Evolutionary conservation across 176 grass and related monocot genomes (phyloP).

Genomic region (Urochloa ruziziensis): DNA sequence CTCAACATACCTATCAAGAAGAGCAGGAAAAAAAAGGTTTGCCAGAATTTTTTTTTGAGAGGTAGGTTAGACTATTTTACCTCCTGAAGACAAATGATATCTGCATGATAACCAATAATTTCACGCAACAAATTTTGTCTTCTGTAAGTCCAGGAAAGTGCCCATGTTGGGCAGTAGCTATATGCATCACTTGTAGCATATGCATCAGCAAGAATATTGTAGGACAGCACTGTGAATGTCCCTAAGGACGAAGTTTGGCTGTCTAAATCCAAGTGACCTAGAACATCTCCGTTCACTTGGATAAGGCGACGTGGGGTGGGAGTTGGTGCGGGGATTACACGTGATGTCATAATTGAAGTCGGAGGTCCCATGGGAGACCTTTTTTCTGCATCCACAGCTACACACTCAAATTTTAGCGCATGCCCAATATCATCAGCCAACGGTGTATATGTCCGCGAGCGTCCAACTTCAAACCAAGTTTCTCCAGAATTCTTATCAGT

Average conservation of each 20-base stretch:
- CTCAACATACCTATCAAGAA: constrained; percentile 18
- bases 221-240: constrained; percentile 91
- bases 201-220: constrained; percentile 97
- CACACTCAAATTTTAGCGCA: constrained; percentile 92
- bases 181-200: constrained; percentile 88
- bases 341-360: constrained; percentile 85
- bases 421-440: constrained; percentile 95
- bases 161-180: constrained; percentile 97
- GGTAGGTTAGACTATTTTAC: constrained; percentile 36
- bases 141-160: constrained; percentile 93
- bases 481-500: constrained; percentile 82
- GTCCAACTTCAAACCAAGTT: constrained; percentile 88
- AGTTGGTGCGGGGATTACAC: constrained; percentile 93
- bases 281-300: constrained; percentile 66
- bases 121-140: constrained; percentile 97
- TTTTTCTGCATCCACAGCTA: constrained; percentile 62
- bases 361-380: constrained; percentile 51
- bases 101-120: constrained; percentile 96
- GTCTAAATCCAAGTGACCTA: constrained; percentile 70
- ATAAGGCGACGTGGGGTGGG: constrained; percentile 93
- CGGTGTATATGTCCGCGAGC: constrained; percentile 75
- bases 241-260: constrained; percentile 62
- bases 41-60: not conserved
- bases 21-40: not conserved
- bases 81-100: constrained; percentile 99